Conservation (phyloP, 768 basidiomycete species). For the Solioccasus polychromus region DNA sequence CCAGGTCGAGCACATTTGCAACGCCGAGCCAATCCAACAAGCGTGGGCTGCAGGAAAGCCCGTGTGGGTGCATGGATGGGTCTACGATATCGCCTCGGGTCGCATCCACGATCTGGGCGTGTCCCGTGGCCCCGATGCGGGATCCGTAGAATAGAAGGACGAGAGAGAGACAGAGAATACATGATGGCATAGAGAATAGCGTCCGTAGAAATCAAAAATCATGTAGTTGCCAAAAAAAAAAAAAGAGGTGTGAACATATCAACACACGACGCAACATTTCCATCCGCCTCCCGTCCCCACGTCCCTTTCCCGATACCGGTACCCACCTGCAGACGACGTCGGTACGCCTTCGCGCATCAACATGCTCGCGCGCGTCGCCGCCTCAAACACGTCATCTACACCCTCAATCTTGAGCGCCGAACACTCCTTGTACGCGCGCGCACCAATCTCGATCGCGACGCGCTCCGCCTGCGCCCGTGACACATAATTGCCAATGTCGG, state of each 20-base stretch:
- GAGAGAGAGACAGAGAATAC: too few relatives aligned
- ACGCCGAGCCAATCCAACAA: conserved; percentile 41
- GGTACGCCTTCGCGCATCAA: conserved; percentile 85
- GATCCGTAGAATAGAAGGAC: too few relatives aligned
- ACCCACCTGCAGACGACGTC: conserved; percentile 50
- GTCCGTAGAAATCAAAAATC: conserved; percentile 16
- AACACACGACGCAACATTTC: conserved; percentile 72
- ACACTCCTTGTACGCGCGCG: conserved; percentile 93
- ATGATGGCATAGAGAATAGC: conserved; percentile 8
- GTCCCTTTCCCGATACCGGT: conserved; percentile 46
- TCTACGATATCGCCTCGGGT: conserved; percentile 64
- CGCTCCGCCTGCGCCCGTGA: conserved; percentile 79
- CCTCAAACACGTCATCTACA: conserved; percentile 97
- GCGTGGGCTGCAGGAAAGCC: conserved; percentile 43
- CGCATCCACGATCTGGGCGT: conserved; percentile 57
- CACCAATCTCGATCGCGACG: conserved; percentile 81
- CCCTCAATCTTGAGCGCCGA: conserved; percentile 87
- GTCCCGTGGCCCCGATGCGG: conserved; percentile 26
- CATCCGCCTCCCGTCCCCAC: conserved; percentile 46
- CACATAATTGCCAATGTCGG: conserved; percentile 56
- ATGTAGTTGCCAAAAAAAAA: conserved; percentile 3
- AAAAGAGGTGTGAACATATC: neutral
- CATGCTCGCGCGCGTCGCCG: conserved; percentile 95
- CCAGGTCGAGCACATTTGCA: conserved; percentile 52
- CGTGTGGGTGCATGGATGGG: conserved; percentile 69